Base-by-base conservation (phyloP, 1,284 basidiomycete genomes). In the Sporisorium graminicola region DNA sequence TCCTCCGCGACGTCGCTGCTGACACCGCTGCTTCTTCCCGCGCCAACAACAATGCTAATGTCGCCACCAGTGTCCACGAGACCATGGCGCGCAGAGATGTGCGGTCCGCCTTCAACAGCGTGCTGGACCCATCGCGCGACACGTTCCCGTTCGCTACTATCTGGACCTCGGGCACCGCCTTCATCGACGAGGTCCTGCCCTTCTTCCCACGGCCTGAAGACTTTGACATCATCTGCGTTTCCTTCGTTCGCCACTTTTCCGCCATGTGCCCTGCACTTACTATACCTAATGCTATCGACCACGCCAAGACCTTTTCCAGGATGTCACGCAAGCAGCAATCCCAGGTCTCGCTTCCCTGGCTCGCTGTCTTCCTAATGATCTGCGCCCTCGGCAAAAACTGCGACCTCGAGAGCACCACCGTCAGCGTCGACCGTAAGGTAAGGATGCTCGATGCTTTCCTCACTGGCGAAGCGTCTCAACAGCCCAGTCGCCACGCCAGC, bases 61-160 rank as follows among this genome's bases (percentile, higher is more conserved):
- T 20, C 13, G 22, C 26, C 27, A 54, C n/a, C n/a, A n/a, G n/a
- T n/a, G n/a, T 72, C 4, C 56, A 58, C 51, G 66, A 69, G 40
- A 58, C 66, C 24, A 58, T 63, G 56, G 66, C 60, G 5, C 55
- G 66, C 8, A 49, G 58, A 40, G 70, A 77, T 26, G 49, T 77
- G 52, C 74, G 63, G 52, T 58, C 60, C 18, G 74, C 74, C 7
- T 68, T 77, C 65, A 70, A 65, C 63, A 61, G 62, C 46, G 57
- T 77, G 4, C 70, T 77, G 22, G 62, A 73, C 31, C 62, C 65
- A 7, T 72, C 70, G 27, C 62, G 62, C 31, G 70, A 74, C n/a
- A 66, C 70, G 3, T 77, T 73, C 22, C 74, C 74, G 13, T 77
- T 77, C 44, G 60, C 59, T 16, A 77, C 74, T 18, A 77, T 73